Conservation (phyloP, 352 stramenopile species). For the Blastocystis sp. region DNA sequence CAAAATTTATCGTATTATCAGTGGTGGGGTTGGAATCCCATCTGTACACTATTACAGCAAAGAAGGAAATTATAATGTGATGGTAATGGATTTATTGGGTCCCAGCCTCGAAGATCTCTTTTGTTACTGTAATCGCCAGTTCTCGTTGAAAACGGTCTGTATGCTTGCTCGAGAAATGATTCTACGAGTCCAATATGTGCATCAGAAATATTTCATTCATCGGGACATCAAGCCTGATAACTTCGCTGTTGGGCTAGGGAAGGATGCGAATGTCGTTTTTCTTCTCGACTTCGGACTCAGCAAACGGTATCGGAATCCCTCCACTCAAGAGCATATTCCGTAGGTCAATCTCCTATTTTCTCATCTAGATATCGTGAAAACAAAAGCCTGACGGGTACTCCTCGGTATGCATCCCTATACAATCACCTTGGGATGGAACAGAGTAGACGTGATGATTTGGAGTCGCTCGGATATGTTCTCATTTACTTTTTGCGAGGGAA, state of each 20-base stretch:
- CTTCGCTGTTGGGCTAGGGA: conserved; percentile 83
- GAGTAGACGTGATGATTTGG: conserved; percentile 81
- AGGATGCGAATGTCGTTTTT: conserved; percentile 81
- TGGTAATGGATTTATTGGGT: conserved; percentile 97
- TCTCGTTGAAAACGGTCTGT: conserved; percentile 83
- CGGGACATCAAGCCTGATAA: conserved; percentile 90
- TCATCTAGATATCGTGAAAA: conserved; percentile 82
- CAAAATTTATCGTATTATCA: conserved; percentile 98
- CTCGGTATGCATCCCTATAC: conserved; percentile 84
- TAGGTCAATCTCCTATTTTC: conserved; percentile 24
- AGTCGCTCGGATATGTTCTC: conserved; percentile 84
- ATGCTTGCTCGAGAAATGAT: conserved; percentile 85
- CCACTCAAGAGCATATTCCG: conserved; percentile 84
- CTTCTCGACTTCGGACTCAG: conserved; percentile 88
- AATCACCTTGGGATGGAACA: conserved; percentile 89
- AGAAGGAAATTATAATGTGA: conserved; percentile 93
- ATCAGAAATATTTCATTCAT: conserved; percentile 88
- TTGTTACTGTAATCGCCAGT: conserved; percentile 82
- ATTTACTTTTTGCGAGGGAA: conserved; percentile 86
- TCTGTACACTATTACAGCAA: conserved; percentile 97
- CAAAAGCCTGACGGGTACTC: conserved; percentile 85
- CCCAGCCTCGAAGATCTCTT: conserved; percentile 89
- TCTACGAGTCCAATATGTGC: conserved; percentile 83
- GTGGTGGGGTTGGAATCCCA: conserved; percentile 90
- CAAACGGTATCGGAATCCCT: conserved; percentile 84